Base-by-base conservation (phyloP, 1,284 basidiomycete species). In the Boletus mariae region DNA sequence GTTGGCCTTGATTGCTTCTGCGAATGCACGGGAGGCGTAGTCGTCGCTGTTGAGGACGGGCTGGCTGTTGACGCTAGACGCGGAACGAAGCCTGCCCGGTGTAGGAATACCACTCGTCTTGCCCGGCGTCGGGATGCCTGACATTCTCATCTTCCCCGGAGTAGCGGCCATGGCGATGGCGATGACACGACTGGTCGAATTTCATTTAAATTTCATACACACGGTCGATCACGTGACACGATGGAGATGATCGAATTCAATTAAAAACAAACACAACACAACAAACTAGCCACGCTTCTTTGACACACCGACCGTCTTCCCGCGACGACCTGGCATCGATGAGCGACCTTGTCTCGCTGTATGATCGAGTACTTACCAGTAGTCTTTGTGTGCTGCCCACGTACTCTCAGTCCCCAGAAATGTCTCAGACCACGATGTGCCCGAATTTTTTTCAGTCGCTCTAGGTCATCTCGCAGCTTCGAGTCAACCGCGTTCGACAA, bases 381-480 rank as follows among this genome's bases (percentile, higher is more conserved):
- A 54, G 97, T 99, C 84, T 98, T 98, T 65, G 96, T 99, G 85
- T 99, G 96, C 73, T 99, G 97, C 73, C 96, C 96, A 70, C 97
- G 80, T 59, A 94, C 93, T 71, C 94, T 88, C 63, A 97, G 80
- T 62, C 92, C 92, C 93, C 94, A 97, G 84, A 86, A 95, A 78
- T 99, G 96, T 74, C 97, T 84, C 65, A 99, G 84, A 81, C 97
- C 96, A 78, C 97, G 88, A 77, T 99, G 97, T 53, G 94, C 92
- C 66, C 95, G 87, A 73, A 99, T 99, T 85, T 99, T 99, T 90
- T 99, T 99, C 75, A 99, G 77, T 61, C 97, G 84, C 82, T 99
- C 97, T 57, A 99, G 82, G 75, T 99, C 97, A 55, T 99, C 97
- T 79, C 97, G 94, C 63, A 98, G 81, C 80, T 98, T 98, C 62